A percentile compares a stretch with the other conserved stretches of the same genome.
Conservation (phyloP, 2,329 filamentous ascomycete genomes). For the Penicillium psychrosexuale region DNA sequence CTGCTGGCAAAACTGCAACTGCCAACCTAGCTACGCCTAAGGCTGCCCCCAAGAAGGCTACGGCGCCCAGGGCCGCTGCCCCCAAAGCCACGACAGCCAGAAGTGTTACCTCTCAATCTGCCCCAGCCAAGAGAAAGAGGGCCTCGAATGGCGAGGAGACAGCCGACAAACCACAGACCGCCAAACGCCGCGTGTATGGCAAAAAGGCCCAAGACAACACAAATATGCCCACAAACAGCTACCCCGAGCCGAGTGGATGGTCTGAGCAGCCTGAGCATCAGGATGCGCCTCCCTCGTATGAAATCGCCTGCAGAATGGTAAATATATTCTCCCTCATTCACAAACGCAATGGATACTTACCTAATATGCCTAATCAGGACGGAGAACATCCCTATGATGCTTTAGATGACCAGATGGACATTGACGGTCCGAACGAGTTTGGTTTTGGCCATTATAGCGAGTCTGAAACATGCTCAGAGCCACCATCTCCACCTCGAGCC, state of each 20-base stretch:
- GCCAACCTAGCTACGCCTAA: not conserved
- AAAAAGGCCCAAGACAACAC: not conserved
- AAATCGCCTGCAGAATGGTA: not conserved
- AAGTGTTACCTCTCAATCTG: not conserved
- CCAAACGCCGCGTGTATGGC: not conserved
- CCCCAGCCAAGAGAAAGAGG: not conserved
- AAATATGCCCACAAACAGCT: not conserved
- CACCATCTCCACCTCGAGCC: not conserved
- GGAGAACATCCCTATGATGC: not conserved
- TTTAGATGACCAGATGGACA: not conserved
- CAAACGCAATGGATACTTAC: not conserved
- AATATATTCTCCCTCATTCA: not conserved
- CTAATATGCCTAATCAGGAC: not conserved
- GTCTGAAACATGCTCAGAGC: not conserved
- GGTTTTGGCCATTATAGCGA: too few relatives aligned
- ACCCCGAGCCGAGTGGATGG: not conserved
- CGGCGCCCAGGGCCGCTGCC: not conserved
- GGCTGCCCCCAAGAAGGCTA: not conserved
- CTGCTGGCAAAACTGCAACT: not conserved
- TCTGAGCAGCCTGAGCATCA: not conserved
- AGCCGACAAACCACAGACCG: not conserved
- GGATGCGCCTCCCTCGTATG: conserved; percentile 1
- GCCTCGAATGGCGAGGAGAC: not conserved
- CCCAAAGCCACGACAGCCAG: not conserved
- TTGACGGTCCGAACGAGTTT: not conserved